Conservation (phyloP, 2,329 filamentous ascomycete species). For the Colletotrichum sp. region DNA sequence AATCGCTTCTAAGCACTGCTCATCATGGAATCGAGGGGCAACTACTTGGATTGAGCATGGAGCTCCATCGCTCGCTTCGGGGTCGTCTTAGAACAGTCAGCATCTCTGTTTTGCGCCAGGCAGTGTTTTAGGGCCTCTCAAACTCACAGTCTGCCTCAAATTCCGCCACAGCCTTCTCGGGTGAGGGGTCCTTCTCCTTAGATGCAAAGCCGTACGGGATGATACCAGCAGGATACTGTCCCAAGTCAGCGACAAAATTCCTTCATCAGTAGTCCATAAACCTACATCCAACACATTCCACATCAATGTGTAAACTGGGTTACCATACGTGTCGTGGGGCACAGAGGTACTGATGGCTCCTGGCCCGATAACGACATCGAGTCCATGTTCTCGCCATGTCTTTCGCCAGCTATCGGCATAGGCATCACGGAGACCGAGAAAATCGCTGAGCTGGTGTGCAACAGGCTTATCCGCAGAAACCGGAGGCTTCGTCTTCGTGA, state of each 20-base stretch:
- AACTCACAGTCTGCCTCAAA: slow-evolving; percentile 38
- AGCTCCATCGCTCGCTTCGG: slow-evolving; percentile 42
- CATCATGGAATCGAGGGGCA: slow-evolving; percentile 50
- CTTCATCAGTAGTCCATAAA: slow-evolving; percentile 2
- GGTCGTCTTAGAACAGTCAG: slow-evolving; percentile 37
- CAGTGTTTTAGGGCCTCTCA: not conserved
- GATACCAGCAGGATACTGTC: slow-evolving; percentile 54
- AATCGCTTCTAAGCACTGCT: slow-evolving; percentile 43
- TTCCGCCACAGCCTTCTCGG: slow-evolving; percentile 28
- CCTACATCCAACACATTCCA: slow-evolving; percentile 58
- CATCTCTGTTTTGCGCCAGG: too few relatives aligned
- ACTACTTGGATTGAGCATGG: slow-evolving; percentile 53
- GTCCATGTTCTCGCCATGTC: slow-evolving; percentile 41
- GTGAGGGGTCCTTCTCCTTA: slow-evolving; percentile 39
- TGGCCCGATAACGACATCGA: slow-evolving; percentile 57
- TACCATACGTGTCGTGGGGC: slow-evolving; percentile 54
- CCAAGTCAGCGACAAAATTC: not conserved
- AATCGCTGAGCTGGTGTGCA: slow-evolving; percentile 43
- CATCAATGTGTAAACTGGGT: slow-evolving; percentile 50
- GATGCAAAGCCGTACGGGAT: slow-evolving; percentile 49
- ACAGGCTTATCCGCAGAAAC: slow-evolving; percentile 28
- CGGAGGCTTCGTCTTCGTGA: slow-evolving; percentile 30
- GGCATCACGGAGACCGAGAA: slow-evolving; percentile 38
- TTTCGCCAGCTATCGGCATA: slow-evolving; percentile 45
- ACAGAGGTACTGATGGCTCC: slow-evolving; percentile 55